Evolutionary conservation across 495 filamentous ascomycete genomes (phyloP).

Genomic region (Tuber microsphaerosporum): DNA sequence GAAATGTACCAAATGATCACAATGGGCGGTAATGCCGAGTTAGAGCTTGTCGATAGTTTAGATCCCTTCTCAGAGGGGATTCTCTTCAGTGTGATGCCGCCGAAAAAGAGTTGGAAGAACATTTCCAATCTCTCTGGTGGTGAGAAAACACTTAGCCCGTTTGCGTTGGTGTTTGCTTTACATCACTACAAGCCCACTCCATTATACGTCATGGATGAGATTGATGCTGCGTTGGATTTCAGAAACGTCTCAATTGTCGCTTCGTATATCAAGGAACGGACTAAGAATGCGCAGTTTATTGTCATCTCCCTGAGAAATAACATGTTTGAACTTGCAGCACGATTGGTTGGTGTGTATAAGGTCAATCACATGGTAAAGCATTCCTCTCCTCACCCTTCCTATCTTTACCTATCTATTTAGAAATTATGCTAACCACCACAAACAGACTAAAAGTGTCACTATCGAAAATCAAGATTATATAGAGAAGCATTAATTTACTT

Average conservation of each 20-base stretch:
- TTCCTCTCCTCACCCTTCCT: constrained; percentile 3
- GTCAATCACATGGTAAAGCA: constrained; percentile 89
- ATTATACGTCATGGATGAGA: constrained; percentile 99
- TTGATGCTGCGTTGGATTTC: constrained; percentile 96
- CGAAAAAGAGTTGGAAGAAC: constrained; percentile 99
- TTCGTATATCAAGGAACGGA: constrained; percentile 96
- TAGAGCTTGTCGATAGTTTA: constrained; percentile 89
- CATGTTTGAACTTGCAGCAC: constrained; percentile 96
- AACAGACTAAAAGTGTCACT: constrained; percentile 81
- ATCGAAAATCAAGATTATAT: constrained; percentile 88
- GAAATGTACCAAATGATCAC: constrained; percentile 99
- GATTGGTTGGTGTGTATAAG: constrained; percentile 95
- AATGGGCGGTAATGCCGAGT: constrained; percentile 96
- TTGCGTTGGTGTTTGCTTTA: constrained; percentile 92
- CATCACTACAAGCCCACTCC: constrained; percentile 98
- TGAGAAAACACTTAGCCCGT: constrained; percentile 89
- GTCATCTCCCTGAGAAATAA: constrained; percentile 97
- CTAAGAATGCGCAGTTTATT: constrained; percentile 98
- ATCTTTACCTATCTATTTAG: background rate
- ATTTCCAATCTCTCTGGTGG: constrained; percentile 90
- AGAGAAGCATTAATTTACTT: constrained; percentile 21
- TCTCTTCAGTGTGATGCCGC: constrained; percentile 94
- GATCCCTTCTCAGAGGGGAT: constrained; percentile 98
- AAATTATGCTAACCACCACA: constrained; percentile 2
- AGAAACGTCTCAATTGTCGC: constrained; percentile 97